Percentiles rank a stretch among this genome's conserved stretches.
Conservation (phyloP, 2,329 filamentous ascomycete genomes). For the Lecanoromycetidae sp. region DNA sequence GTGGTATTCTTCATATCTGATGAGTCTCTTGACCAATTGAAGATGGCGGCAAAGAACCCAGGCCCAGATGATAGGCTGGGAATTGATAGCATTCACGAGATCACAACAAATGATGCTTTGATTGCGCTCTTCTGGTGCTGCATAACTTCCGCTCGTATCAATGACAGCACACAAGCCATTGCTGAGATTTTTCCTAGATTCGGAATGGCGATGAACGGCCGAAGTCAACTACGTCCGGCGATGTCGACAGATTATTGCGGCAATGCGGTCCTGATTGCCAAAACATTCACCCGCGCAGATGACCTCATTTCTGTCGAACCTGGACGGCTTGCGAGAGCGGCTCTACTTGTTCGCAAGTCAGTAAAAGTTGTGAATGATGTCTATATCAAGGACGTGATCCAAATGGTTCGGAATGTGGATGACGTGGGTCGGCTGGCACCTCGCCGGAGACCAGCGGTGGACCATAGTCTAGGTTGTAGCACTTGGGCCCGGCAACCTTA, state of each 20-base stretch:
- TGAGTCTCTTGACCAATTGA: constrained; percentile 3
- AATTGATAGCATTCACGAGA: constrained; percentile 9
- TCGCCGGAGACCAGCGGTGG: background rate
- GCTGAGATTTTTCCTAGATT: constrained; percentile 17
- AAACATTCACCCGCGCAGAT: background rate
- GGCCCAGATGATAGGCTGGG: background rate
- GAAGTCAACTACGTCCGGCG: constrained; percentile 10
- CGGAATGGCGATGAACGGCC: constrained; percentile 17
- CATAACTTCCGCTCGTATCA: constrained; percentile 21
- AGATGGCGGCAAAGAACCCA: background rate
- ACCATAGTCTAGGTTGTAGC: background rate
- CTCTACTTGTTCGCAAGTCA: background rate
- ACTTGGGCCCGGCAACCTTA: constrained; percentile 3
- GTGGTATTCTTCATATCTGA: constrained; percentile 1
- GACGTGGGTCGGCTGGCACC: constrained; percentile 5
- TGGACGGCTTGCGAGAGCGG: background rate
- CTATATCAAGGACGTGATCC: constrained; percentile 5
- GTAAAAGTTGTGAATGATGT: constrained; percentile 1
- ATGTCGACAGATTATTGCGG: constrained; percentile 8
- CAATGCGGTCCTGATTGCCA: constrained; percentile 8
- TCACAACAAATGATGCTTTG: constrained; percentile 25
- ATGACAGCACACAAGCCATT: constrained; percentile 6
- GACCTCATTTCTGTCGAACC: background rate
- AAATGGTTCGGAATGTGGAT: background rate
- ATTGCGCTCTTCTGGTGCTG: constrained; percentile 28